Evolutionary conservation across 73 alveolate species (phyloP).

Genomic region (Tetrahymena elliotti): DNA sequence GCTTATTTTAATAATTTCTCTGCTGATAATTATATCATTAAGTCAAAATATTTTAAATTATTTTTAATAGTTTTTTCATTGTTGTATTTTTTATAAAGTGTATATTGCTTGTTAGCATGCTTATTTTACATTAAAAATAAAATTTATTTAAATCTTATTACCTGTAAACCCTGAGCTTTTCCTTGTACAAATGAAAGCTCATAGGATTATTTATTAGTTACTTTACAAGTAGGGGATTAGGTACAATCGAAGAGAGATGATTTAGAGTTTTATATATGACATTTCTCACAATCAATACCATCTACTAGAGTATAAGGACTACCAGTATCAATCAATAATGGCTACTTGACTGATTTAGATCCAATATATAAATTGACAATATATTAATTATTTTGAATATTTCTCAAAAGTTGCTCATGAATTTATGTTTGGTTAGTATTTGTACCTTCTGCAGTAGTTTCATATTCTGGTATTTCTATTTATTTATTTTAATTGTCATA

Average conservation of each 20-base stretch:
- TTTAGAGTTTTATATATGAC: neutral
- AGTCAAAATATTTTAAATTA: no score
- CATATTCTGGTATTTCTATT: neutral
- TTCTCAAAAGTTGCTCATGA: neutral
- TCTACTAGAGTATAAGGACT: neutral
- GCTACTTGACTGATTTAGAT: neutral
- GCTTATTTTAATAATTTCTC: no score
- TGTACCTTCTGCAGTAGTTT: neutral
- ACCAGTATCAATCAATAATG: neutral
- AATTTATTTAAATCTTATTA: neutral
- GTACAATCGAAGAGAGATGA: neutral
- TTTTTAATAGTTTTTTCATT: neutral
- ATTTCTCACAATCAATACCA: neutral
- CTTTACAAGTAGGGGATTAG: neutral
- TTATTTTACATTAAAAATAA: neutral
- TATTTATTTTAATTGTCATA: neutral
- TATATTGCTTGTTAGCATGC: no score
- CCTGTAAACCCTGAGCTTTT: neutral
- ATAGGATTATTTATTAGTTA: neutral
- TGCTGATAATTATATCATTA: no score
- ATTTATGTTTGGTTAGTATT: neutral
- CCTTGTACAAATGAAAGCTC: neutral
- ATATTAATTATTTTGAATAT: neutral
- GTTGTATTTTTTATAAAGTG: no score
- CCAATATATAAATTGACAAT: neutral